A percentile compares a stretch with the other conserved stretches of the same genome.
Conservation (phyloP, 768 basidiomycete genomes). For the Solioccasus polychromus region DNA sequence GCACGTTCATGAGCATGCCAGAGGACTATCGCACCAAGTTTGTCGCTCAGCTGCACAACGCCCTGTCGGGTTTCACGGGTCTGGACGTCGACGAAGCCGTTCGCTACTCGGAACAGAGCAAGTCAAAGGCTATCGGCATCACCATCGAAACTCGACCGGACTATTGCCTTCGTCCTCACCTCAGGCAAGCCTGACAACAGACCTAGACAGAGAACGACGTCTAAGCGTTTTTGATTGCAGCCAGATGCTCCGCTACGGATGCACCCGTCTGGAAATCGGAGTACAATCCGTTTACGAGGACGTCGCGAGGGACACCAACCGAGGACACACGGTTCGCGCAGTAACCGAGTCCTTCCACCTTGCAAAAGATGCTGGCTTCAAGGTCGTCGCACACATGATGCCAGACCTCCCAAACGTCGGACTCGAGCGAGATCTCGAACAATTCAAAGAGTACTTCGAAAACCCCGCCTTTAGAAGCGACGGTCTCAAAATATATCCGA, state of each 20-base stretch:
- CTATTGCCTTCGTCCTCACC: constrained; percentile 94
- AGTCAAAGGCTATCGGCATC: constrained; percentile 98
- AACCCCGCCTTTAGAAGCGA: constrained; percentile 97
- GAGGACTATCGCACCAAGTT: constrained; percentile 94
- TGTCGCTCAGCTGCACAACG: constrained; percentile 94
- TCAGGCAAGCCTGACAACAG: constrained; percentile 53
- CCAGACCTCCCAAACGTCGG: constrained; percentile 98
- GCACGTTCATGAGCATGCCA: constrained; percentile 99
- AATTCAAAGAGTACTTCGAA: constrained; percentile 99
- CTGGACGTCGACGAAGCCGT: constrained; percentile 95
- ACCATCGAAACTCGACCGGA: constrained; percentile 99
- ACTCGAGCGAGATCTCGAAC: constrained; percentile 93
- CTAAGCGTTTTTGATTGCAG: constrained; percentile 37
- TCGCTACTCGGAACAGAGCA: constrained; percentile 93
- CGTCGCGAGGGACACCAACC: constrained; percentile 97
- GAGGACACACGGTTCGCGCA: constrained; percentile 96
- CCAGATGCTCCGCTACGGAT: constrained; percentile 99
- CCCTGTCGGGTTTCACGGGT: constrained; percentile 92
- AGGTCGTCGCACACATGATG: constrained; percentile 99
- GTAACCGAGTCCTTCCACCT: constrained; percentile 97
- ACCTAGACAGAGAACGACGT: not conserved
- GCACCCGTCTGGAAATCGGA: constrained; percentile 96
- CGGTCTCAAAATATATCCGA: constrained; percentile 97
- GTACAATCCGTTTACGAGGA: constrained; percentile 99
- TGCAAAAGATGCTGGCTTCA: constrained; percentile 98